phyloP scores from a whole-genome alignment of 2,329 filamentous ascomycete genomes.

The Chalara sp. region DNA sequence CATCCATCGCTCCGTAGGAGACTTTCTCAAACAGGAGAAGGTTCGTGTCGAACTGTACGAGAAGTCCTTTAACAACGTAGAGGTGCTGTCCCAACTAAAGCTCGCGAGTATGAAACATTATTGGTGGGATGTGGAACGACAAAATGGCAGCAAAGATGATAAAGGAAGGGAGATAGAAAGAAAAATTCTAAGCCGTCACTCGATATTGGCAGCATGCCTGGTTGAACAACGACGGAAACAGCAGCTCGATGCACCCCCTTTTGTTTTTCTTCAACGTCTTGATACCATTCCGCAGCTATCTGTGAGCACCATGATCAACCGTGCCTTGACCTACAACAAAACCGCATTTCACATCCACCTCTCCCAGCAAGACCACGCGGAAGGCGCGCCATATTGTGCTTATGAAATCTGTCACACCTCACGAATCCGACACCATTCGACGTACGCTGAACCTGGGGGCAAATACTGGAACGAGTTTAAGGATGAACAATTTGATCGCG shows the following conservation, averaged over 20 bases:
- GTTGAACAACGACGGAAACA: too few relatives aligned
- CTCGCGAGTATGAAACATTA: neutral
- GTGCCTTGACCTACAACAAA: neutral
- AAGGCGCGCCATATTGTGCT: neutral
- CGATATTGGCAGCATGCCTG: too few relatives aligned
- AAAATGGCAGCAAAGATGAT: too few relatives aligned
- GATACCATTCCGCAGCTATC: too few relatives aligned
- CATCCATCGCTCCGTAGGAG: neutral
- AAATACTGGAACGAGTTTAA: neutral
- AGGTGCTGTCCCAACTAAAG: neutral
- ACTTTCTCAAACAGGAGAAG: neutral
- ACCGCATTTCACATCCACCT: neutral
- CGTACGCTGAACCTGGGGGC: neutral
- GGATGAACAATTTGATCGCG: neutral
- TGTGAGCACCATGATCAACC: too few relatives aligned
- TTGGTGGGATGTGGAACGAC: too few relatives aligned
- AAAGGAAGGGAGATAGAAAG: too few relatives aligned
- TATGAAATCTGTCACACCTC: neutral
- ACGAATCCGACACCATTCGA: neutral
- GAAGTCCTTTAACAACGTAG: neutral
- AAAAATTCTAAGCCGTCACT: too few relatives aligned
- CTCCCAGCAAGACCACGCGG: neutral
- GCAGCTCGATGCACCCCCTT: too few relatives aligned
- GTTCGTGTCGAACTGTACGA: neutral
- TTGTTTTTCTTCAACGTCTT: too few relatives aligned